Percentiles rank a stretch among this genome's conserved stretches.
phyloP scores from a whole-genome alignment of 1,139 yeast genomes.

The Zygosaccharomyces pseudobailii region DNA sequence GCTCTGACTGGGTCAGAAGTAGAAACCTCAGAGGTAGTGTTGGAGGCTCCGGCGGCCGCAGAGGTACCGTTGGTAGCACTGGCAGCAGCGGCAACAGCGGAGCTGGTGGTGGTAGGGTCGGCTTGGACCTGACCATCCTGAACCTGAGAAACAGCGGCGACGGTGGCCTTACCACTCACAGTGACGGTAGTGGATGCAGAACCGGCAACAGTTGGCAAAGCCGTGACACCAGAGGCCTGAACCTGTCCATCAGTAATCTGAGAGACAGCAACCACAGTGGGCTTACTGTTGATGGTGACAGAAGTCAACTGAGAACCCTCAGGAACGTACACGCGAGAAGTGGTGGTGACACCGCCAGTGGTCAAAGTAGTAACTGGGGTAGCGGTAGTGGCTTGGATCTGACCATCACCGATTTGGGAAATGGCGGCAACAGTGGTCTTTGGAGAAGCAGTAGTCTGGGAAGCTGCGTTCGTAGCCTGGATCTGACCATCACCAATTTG shows the following conservation, averaged over 20 bases:
- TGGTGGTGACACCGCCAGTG: slow-evolving; percentile 30
- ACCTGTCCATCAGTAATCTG: slow-evolving; percentile 63
- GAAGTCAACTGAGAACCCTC: slow-evolving; percentile 4
- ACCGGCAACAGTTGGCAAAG: slow-evolving; percentile 30
- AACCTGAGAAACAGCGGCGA: slow-evolving; percentile 33
- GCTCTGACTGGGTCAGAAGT: slow-evolving; percentile 20
- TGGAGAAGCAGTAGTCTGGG: slow-evolving; percentile 31
- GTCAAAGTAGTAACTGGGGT: slow-evolving; percentile 21
- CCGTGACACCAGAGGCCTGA: slow-evolving; percentile 48
- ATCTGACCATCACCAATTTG: slow-evolving; percentile 63
- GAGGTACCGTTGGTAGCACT: slow-evolving; percentile 13
- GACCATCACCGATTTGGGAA: slow-evolving; percentile 33
- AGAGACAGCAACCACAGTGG: slow-evolving; percentile 41
- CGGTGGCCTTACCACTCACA: slow-evolving; percentile 26
- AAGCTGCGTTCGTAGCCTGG: slow-evolving; percentile 47
- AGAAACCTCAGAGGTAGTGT: slow-evolving; percentile 18
- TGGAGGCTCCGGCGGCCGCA: slow-evolving; percentile 17
- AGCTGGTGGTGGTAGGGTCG: slow-evolving; percentile 39
- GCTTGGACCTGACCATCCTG: slow-evolving; percentile 23
- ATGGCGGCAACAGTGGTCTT: slow-evolving; percentile 35
- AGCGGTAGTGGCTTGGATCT: slow-evolving; percentile 34
- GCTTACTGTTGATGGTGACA: slow-evolving; percentile 18
- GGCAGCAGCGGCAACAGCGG: slow-evolving; percentile 19
- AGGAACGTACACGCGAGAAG: neutral
- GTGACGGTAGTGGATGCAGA: slow-evolving; percentile 38